Evolutionary conservation across 2,329 filamentous ascomycete genomes (phyloP), one percentile per base, ranked within the genome.

Genomic region (Ophiocordyceps camponoti-rufipedis): DNA sequence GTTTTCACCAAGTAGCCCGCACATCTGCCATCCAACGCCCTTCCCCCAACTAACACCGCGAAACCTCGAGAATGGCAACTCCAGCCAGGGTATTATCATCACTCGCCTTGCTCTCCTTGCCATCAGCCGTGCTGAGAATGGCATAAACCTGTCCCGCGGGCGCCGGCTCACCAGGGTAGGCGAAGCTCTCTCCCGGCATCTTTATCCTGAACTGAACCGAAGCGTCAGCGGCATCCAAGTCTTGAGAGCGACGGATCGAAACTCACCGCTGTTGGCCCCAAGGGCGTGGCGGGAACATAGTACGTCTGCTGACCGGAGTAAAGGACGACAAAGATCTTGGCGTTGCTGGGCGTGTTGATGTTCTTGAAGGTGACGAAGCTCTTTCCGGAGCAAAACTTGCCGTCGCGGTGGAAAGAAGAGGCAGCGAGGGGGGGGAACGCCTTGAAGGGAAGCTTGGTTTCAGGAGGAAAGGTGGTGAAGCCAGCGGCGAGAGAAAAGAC

Each of bases 401-500:
- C 39, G 5, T 39, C n/a, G 14, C 18, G 18, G 18, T 18, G 19
- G 5, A 23, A 28, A 18, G 45, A 43, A 18, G 19, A 8, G 8
- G 23, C 45, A 2, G 29, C 32, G 5, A 47, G 43, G 2, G 39
- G 11, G n/a, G 75, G 74, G 61, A 80, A 80, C 0, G 74, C 70
- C 60, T 69, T 75, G 55, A 83, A 70, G 2, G 77, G 75, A 2
- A 82, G 64, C 2, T 62, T 51, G 56, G 79, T 79, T 51, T 59
- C 63, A 7, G 61, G 50, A 1, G 78, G 75, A 58, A 77, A 82
- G 2, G 58, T 65, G 57, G 82, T 78, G 61, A 82, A 82, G 46
- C 66, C 63, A 0, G 75, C 67, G 0, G 78, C 78, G n/a, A 83
- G 68, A 3, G 76, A 77, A 65, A 70, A 80, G 43, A 82, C 75